phyloP scores from a whole-genome alignment of 441 rosid species.

The Jatropha podagrica region DNA sequence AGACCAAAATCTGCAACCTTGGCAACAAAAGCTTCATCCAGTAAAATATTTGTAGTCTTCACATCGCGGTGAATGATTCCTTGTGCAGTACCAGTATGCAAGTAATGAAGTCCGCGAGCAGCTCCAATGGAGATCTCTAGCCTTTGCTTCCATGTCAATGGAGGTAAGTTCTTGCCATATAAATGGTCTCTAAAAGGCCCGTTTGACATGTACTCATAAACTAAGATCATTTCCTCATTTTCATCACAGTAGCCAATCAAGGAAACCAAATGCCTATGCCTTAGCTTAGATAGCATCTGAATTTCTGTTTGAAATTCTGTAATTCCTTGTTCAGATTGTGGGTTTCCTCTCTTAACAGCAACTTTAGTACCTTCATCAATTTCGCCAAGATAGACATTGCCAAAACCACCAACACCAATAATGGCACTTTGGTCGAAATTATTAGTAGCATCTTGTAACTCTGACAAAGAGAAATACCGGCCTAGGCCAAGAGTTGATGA shows the following conservation, averaged over 20 bases:
- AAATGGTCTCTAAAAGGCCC: conserved; percentile 87
- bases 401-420: conserved; percentile 90
- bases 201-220: conserved; percentile 87
- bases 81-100: conserved; percentile 88
- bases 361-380: conserved; percentile 81
- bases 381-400: conserved; percentile 69
- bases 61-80: conserved; percentile 87
- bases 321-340: conserved; percentile 87
- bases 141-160: conserved; percentile 78
- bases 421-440: conserved; percentile 62
- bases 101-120: conserved; percentile 82
- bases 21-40: conserved; percentile 79
- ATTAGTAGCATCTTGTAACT: conserved; percentile 77
- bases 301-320: conserved; percentile 89
- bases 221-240: conserved; percentile 82
- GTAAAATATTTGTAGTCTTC: conserved; percentile 82
- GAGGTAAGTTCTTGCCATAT: conserved; percentile 65
- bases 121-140: conserved; percentile 83
- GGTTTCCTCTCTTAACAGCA: conserved; percentile 92
- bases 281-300: conserved; percentile 85
- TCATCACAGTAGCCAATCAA: conserved; percentile 88
- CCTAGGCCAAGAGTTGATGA: conserved; percentile 73
- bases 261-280: conserved; percentile 89
- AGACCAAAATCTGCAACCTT: conserved; percentile 91
- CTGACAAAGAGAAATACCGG: conserved; percentile 65